Conservation (phyloP, 768 basidiomycete species). For the Auriscalpium vulgare region DNA sequence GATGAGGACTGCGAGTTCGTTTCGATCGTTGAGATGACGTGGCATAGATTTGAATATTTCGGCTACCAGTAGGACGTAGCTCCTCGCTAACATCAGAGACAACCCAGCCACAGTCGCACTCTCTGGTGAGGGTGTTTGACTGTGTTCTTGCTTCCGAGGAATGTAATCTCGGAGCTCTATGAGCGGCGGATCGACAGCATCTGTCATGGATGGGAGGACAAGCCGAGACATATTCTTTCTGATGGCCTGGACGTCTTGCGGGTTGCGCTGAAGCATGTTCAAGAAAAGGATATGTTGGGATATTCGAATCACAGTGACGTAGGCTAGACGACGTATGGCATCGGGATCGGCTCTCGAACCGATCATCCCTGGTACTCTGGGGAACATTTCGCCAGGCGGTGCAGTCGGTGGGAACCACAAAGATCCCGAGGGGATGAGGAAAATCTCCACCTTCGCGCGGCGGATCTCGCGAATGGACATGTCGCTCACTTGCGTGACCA, state of each 20-base stretch:
- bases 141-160: background rate
- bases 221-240: conserved; percentile 59
- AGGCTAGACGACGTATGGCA: conserved; percentile 37
- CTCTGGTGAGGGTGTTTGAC: conserved; percentile 6
- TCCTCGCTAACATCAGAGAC: conserved; percentile 58
- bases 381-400: conserved; percentile 58
- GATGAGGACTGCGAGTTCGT: conserved; percentile 55
- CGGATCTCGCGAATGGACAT: conserved; percentile 67
- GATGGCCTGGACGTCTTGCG: conserved; percentile 59
- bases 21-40: conserved; percentile 59
- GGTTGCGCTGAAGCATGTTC: conserved; percentile 54
- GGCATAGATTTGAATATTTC: conserved; percentile 70
- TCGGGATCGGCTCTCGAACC: conserved; percentile 18
- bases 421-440: conserved; percentile 62
- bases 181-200: background rate
- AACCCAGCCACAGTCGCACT: conserved; percentile 28
- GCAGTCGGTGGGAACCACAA: conserved; percentile 58
- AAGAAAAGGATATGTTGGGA: conserved; percentile 67
- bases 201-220: conserved; percentile 41
- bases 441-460: conserved; percentile 60
- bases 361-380: conserved; percentile 33
- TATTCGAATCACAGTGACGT: conserved; percentile 54
- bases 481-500: conserved; percentile 59
- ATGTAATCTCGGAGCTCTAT: conserved; percentile 8
- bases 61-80: conserved; percentile 58